Conservation (phyloP, 495 filamentous ascomycete species). For the Penicillium macrosclerotiorum region DNA sequence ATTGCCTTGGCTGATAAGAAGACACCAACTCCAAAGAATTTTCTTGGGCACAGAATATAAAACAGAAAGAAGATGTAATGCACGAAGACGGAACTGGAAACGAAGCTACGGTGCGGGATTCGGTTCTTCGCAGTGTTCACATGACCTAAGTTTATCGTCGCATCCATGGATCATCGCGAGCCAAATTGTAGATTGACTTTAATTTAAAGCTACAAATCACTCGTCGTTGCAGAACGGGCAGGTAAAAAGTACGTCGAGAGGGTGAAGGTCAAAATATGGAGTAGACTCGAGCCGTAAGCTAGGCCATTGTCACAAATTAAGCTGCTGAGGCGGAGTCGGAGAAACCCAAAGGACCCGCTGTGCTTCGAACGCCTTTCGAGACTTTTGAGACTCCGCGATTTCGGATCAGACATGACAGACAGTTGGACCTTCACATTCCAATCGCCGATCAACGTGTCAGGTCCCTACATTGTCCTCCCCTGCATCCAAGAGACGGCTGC, state of each 20-base stretch:
- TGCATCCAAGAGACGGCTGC: not conserved
- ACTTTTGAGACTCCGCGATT: slow-evolving; percentile 1
- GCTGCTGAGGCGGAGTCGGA: slow-evolving; percentile 36
- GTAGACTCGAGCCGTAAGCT: not conserved
- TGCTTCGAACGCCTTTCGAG: not conserved
- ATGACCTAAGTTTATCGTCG: slow-evolving; percentile 1
- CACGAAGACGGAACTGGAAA: not conserved
- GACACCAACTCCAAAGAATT: not conserved
- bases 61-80: not conserved
- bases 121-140: not conserved
- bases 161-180: slow-evolving; percentile 1
- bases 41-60: not conserved
- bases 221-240: no score
- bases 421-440: slow-evolving; percentile 6
- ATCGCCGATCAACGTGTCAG: slow-evolving; percentile 2
- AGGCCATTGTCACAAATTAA: no score
- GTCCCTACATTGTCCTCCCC: not conserved
- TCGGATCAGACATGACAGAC: not conserved
- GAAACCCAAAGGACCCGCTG: slow-evolving; percentile 24
- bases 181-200: slow-evolving; percentile 1
- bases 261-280: no score
- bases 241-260: not conserved
- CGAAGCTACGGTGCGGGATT: not conserved
- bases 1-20: not conserved
- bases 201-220: not conserved